Base-by-base conservation (phyloP, 2,329 filamentous ascomycete genomes). In the Alternaria hordeiaustralica region DNA sequence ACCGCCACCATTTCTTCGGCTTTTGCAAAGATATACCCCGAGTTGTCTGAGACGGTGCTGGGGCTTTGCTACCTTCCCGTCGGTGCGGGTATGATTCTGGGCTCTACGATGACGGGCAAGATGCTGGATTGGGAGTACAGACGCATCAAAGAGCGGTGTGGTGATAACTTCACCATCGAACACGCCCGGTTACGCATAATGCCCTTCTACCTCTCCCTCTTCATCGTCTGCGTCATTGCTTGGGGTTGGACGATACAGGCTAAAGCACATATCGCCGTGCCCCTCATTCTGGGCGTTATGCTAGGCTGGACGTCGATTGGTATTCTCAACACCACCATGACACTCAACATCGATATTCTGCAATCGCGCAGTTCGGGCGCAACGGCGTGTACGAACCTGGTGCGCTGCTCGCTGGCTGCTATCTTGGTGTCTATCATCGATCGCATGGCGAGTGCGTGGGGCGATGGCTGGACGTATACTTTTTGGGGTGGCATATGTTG, bases 81-180 rank as follows among this genome's bases (percentile, higher is more conserved):
- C 23, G 87, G 87, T 0, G 81, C 82, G 0, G 86, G 87, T 0
- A 86, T 84, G 18, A 86, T 88, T 66, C 70, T 86, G 3, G 86
- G 86, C 1, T 87, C 85, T 0, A 73, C 87, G 0, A 69, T 84
- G 11, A 86, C 83, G 0, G 86, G 87, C 18, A 86, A 82, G 53
- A 78, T 88, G 30, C 80, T 88, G 0, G 83, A 88, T 64, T 60
- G 74, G 15, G 84, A 88, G 59, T 88, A 87, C 67, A 78, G 76
- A 2, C 80, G 80, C 0, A 71, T 75, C 60, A 78, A 77, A 49
- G 61, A 60, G 18, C 68, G 61, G 6, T 47, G 60, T 13, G 68
- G 68, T 21, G 65, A 67, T 0, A 61, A 69, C 10, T 75, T 76
- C 57, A 73, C 71, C 2, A 75, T 75, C 10, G 74, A 76, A 20